A percentile compares a stretch with the other conserved stretches of the same genome.
Conservation (phyloP, 768 basidiomycete species). For the Panellus pusillus region DNA sequence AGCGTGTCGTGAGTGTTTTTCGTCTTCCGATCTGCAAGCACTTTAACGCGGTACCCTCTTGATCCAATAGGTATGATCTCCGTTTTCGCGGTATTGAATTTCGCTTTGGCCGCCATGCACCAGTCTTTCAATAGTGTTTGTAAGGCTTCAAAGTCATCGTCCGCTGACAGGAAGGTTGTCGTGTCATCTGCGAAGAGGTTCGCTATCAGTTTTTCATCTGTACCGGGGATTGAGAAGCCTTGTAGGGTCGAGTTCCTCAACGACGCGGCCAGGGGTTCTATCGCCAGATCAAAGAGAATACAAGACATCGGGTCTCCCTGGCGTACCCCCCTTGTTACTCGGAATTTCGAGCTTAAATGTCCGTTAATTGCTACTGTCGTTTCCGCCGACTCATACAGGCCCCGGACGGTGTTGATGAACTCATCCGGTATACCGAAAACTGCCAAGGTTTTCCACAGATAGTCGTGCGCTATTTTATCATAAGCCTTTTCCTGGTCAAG, state of each 20-base stretch:
- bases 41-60: too few relatives aligned
- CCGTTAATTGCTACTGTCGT: too few relatives aligned
- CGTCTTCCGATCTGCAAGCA: too few relatives aligned
- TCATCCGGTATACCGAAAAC: too few relatives aligned
- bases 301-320: not conserved
- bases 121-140: slow-evolving; percentile 22
- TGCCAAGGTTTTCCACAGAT: too few relatives aligned
- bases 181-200: slow-evolving; percentile 3
- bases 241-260: not conserved
- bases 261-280: not conserved
- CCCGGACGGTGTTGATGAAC: too few relatives aligned
- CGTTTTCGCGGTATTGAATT: slow-evolving; percentile 32
- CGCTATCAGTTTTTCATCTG: not conserved
- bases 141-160: not conserved
- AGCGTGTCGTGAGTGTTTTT: too few relatives aligned
- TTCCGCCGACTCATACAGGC: too few relatives aligned
- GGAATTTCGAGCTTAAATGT: too few relatives aligned
- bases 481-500: too few relatives aligned
- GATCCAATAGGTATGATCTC: slow-evolving; percentile 34
- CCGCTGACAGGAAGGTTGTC: not conserved
- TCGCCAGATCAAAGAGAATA: slow-evolving; percentile 5
- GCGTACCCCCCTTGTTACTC: too few relatives aligned
- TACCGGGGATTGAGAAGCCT: not conserved
- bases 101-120: slow-evolving; percentile 29
- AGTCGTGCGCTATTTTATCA: too few relatives aligned